Percentiles rank a stretch among this genome's conserved stretches.
Conservation (phyloP, 176 grass and related monocot species). For the Alloteropsis semialata region DNA sequence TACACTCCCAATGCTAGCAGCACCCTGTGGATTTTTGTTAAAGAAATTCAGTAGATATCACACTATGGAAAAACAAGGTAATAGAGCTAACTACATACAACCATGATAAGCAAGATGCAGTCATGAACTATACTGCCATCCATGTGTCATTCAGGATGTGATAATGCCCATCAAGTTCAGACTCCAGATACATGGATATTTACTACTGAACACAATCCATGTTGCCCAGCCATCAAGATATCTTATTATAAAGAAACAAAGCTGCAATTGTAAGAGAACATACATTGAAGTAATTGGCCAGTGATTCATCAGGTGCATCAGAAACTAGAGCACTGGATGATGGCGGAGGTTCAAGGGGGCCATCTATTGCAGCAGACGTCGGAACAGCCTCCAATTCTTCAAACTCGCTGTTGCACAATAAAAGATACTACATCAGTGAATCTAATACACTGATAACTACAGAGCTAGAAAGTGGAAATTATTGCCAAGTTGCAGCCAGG, state of each 20-base stretch:
- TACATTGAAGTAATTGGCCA: constrained; percentile 63
- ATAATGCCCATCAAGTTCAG: neutral
- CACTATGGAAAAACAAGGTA: neutral
- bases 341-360: constrained; percentile 56
- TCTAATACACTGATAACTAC: neutral
- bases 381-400: constrained; percentile 81
- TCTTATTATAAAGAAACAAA: neutral
- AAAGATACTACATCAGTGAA: neutral
- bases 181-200: constrained; percentile 17
- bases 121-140: constrained; percentile 9
- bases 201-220: constrained; percentile 2
- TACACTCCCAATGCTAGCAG: constrained; percentile 45
- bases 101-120: neutral
- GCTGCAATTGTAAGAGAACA: constrained; percentile 12
- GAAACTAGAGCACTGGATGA: constrained; percentile 35
- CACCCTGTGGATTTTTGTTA: constrained; percentile 39
- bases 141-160: constrained; percentile 1
- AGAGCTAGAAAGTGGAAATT: neutral
- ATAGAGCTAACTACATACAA: neutral
- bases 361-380: constrained; percentile 70
- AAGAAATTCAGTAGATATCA: constrained; percentile 4
- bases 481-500: neutral
- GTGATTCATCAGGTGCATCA: constrained; percentile 55
- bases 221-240: neutral
- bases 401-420: constrained; percentile 53